Conservation (phyloP, 495 filamentous ascomycete genomes). For the Podospora comata region DNA sequence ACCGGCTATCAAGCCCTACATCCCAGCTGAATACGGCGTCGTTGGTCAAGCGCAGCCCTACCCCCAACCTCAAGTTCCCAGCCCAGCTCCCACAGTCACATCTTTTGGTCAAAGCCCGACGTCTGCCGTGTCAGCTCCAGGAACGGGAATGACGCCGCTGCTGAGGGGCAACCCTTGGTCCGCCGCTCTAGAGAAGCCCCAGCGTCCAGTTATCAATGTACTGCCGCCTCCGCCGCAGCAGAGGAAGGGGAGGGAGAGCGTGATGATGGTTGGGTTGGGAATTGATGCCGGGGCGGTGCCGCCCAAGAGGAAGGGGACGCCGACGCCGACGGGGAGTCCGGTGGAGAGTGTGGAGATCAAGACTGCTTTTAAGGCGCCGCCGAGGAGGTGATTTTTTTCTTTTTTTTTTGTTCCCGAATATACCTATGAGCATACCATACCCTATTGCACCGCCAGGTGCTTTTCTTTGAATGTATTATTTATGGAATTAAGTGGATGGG, state of each 20-base stretch:
- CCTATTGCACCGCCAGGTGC: too few relatives aligned
- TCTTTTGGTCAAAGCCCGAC: conserved; percentile 9
- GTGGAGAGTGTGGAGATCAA: conserved; percentile 30
- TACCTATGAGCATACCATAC: too few relatives aligned
- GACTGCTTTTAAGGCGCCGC: conserved; percentile 30
- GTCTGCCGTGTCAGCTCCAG: conserved; percentile 33
- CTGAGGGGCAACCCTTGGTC: conserved; percentile 29
- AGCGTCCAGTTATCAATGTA: conserved; percentile 10
- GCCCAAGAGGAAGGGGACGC: conserved; percentile 19
- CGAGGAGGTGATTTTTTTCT: conserved; percentile 22
- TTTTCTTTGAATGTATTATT: too few relatives aligned
- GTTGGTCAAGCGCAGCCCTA: conserved; percentile 16
- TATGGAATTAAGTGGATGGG: too few relatives aligned
- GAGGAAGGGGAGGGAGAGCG: conserved; percentile 12
- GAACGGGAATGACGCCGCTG: conserved; percentile 35
- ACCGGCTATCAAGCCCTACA: conserved; percentile 36
- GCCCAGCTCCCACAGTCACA: neutral
- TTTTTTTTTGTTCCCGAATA: neutral
- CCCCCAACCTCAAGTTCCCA: conserved; percentile 18
- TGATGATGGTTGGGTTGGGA: conserved; percentile 9
- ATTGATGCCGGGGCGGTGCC: neutral
- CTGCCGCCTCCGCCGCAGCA: conserved; percentile 15
- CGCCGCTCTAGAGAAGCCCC: conserved; percentile 11
- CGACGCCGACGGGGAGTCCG: conserved; percentile 22
- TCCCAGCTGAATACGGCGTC: conserved; percentile 42